Evolutionary conservation across 768 basidiomycete genomes (phyloP).

Genomic region (Trametes cubensis): DNA sequence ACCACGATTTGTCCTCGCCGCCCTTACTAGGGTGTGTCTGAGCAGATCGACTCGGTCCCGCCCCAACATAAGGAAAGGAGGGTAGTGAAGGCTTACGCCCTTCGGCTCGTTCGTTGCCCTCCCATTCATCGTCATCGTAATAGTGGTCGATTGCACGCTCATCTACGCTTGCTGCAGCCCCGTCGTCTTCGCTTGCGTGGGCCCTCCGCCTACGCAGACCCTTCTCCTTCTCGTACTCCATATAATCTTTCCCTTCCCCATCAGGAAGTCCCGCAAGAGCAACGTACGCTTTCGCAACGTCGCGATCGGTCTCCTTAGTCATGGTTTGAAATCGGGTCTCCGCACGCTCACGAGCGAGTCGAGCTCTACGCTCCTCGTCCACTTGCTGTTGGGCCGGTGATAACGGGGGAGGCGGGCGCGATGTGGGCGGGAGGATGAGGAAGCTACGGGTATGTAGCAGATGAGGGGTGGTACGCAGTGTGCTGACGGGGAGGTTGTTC

Average conservation of each 20-base stretch:
- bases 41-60: neutral
- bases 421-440: conserved; percentile 54
- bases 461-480: conserved; percentile 71
- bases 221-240: conserved; percentile 14
- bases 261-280: conserved; percentile 55
- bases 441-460: conserved; percentile 68
- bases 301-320: conserved; percentile 71
- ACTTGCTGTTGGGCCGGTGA: conserved; percentile 31
- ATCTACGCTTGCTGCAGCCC: conserved; percentile 37
- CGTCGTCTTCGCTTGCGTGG: neutral
- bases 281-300: conserved; percentile 69
- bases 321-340: conserved; percentile 62
- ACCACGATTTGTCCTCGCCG: conserved; percentile 20
- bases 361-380: conserved; percentile 44
- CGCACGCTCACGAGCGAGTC: conserved; percentile 52
- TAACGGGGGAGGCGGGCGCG: conserved; percentile 29
- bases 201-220: conserved; percentile 13
- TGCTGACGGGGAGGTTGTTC: conserved; percentile 66
- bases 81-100: conserved; percentile 32
- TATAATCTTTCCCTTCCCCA: conserved; percentile 14
- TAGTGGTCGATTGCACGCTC: conserved; percentile 59
- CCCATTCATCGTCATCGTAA: conserved; percentile 74
- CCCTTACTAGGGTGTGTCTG: neutral
- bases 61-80: conserved; percentile 26
- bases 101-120: conserved; percentile 41